Conservation (phyloP, 73 alveolate genomes). For the Tetrahymena thermophila region DNA sequence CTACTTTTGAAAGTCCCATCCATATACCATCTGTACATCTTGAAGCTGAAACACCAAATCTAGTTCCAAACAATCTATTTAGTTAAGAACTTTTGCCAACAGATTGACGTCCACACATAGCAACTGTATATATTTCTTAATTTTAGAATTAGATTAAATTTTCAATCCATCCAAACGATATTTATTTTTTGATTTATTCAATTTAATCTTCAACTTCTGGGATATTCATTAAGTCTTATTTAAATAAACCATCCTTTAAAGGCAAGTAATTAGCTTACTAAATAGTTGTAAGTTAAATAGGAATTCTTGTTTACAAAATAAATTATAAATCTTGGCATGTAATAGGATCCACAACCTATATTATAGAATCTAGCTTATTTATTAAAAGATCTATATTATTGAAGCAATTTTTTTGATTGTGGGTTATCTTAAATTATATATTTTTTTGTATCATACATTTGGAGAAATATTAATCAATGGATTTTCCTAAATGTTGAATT, state of each 20-base stretch:
- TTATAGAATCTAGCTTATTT: neutral
- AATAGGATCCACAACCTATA: neutral
- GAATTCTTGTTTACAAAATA: neutral
- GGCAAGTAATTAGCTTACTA: neutral
- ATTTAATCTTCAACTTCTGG: neutral
- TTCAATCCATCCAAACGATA: neutral
- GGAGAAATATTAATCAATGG: too few species aligned
- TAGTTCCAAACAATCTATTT: slow-evolving; percentile 49
- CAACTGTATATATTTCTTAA: neutral
- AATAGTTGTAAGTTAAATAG: neutral
- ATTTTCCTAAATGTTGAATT: neutral
- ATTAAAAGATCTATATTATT: neutral
- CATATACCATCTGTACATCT: slow-evolving; percentile 68
- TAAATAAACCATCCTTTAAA: neutral
- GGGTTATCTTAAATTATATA: too few species aligned
- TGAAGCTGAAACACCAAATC: slow-evolving; percentile 51
- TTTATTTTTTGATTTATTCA: neutral
- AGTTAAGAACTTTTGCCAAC: slow-evolving; percentile 49
- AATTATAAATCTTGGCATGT: neutral
- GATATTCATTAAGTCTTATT: neutral
- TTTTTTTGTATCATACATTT: neutral
- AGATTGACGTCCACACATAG: slow-evolving; percentile 45
- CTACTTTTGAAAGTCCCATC: slow-evolving; percentile 17
- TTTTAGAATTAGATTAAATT: neutral
- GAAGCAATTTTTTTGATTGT: neutral